Evolutionary conservation across 495 filamentous ascomycete species (phyloP).

Genomic region (Parachaetomium inaequale): DNA sequence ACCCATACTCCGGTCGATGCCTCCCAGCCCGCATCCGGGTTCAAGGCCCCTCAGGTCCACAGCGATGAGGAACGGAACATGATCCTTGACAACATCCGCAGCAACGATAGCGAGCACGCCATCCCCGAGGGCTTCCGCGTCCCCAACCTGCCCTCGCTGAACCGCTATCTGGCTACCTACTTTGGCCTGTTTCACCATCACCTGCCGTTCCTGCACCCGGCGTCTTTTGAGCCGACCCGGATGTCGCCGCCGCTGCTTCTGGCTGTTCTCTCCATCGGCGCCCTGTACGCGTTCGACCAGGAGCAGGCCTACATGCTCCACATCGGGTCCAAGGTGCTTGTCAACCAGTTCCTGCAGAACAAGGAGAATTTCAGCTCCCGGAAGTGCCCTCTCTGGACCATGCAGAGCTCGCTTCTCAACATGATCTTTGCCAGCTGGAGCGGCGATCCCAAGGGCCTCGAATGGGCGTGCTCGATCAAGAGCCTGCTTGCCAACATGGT

Average conservation of each 20-base stretch:
- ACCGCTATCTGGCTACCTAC: slow-evolving; percentile 90
- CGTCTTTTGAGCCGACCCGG: slow-evolving; percentile 78
- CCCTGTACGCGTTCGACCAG: slow-evolving; percentile 93
- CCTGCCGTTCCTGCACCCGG: slow-evolving; percentile 90
- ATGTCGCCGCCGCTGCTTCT: slow-evolving; percentile 78
- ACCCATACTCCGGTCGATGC: slow-evolving; percentile 56
- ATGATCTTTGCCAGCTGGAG: slow-evolving; percentile 99
- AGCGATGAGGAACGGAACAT: slow-evolving; percentile 77
- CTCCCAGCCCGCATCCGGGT: slow-evolving; percentile 59
- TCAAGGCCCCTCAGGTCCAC: slow-evolving; percentile 63
- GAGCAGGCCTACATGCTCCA: slow-evolving; percentile 95
- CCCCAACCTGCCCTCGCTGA: slow-evolving; percentile 70
- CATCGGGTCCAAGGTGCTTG: slow-evolving; percentile 92
- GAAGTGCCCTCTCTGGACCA: slow-evolving; percentile 95
- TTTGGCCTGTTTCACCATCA: slow-evolving; percentile 97
- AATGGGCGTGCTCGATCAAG: slow-evolving; percentile 99
- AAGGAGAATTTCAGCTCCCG: slow-evolving; percentile 99
- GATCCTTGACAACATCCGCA: slow-evolving; percentile 80
- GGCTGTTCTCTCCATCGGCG: slow-evolving; percentile 91
- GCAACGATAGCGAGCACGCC: slow-evolving; percentile 72
- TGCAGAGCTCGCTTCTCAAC: slow-evolving; percentile 93
- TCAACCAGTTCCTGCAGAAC: slow-evolving; percentile 95
- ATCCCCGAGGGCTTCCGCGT: slow-evolving; percentile 86
- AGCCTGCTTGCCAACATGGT: slow-evolving; percentile 98
- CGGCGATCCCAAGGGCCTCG: slow-evolving; percentile 92